These are phyloP conservation scores for Penstemon newberryi DNA, from an alignment of 257 asterid species.

Conservation along the genomic window DNA sequence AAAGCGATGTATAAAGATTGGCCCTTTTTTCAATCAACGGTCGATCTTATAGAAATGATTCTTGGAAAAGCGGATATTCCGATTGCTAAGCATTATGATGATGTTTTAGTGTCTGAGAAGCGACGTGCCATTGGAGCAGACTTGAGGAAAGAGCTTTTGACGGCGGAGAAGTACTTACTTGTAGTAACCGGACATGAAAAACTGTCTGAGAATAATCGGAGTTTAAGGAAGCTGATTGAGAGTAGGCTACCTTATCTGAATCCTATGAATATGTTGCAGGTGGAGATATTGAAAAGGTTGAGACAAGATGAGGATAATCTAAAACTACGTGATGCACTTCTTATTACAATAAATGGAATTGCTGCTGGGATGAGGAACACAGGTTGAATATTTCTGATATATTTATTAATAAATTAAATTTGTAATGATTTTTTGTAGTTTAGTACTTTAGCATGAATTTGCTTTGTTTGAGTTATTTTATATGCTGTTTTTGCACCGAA, in stretches of 20 bases:
- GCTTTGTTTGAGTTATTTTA: no score
- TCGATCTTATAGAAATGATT: conserved; percentile 94
- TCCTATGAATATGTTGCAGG: conserved; percentile 89
- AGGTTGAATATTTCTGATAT: conserved; percentile 38
- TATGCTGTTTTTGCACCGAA: no score
- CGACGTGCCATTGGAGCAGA: conserved; percentile 59
- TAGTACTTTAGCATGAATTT: no score
- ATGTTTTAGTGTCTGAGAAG: no score
- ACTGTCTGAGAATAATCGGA: conserved; percentile 63
- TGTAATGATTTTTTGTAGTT: no score
- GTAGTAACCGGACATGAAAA: conserved; percentile 74
- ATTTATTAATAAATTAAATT: no score
- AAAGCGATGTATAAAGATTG: conserved; percentile 90
- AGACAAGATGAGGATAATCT: conserved; percentile 65
- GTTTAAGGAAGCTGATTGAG: conserved; percentile 71
- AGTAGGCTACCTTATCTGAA: conserved; percentile 87
- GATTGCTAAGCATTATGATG: no score
- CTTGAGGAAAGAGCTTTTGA: conserved; percentile 67
- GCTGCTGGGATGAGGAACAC: conserved; percentile 98
- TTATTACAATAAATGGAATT: conserved; percentile 82
- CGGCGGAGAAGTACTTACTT: conserved; percentile 62
- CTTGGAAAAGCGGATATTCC: conserved; percentile 67
- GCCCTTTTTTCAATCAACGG: conserved; percentile 93
- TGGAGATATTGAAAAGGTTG: conserved; percentile 80
- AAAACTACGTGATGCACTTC: conserved; percentile 77